Conservation (phyloP, 2,329 filamentous ascomycete genomes). For the Trichoderma pleuroti region DNA sequence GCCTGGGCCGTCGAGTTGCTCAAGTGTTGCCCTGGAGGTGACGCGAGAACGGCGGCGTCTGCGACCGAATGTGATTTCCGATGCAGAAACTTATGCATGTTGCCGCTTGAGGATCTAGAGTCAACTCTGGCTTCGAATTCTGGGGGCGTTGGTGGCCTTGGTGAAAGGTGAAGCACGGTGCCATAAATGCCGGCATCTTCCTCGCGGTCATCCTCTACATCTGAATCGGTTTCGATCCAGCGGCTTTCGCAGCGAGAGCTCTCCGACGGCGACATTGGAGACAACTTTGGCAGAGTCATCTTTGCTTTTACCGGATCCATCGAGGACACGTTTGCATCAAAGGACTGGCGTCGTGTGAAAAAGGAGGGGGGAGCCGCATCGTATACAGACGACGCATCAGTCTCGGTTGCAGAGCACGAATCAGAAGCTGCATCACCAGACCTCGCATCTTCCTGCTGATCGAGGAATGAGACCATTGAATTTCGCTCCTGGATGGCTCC, state of each 20-base stretch:
- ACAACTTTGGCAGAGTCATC: slow-evolving; percentile 26
- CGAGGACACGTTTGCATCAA: slow-evolving; percentile 37
- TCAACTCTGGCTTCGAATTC: slow-evolving; percentile 19
- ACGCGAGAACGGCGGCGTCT: slow-evolving; percentile 12
- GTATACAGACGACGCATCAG: slow-evolving; percentile 28
- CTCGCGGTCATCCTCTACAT: slow-evolving; percentile 26
- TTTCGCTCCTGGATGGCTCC: slow-evolving; percentile 36
- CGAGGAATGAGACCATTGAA: slow-evolving; percentile 36
- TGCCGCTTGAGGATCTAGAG: not conserved
- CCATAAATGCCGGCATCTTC: slow-evolving; percentile 17
- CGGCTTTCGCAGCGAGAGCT: slow-evolving; percentile 29
- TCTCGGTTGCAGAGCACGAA: slow-evolving; percentile 30
- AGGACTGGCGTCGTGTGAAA: slow-evolving; percentile 34
- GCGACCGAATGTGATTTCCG: slow-evolving; percentile 27
- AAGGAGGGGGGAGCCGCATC: slow-evolving; percentile 34
- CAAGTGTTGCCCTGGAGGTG: slow-evolving; percentile 4
- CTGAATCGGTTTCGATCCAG: slow-evolving; percentile 39
- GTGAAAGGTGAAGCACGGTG: slow-evolving; percentile 25
- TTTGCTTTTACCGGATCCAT: slow-evolving; percentile 31
- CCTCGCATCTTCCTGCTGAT: slow-evolving; percentile 23
- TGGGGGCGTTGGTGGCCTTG: slow-evolving; percentile 31
- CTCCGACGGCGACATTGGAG: slow-evolving; percentile 18
- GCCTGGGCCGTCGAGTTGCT: not conserved
- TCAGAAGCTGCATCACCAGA: slow-evolving; percentile 32
- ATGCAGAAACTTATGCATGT: slow-evolving; percentile 16